These are phyloP conservation scores for Nakazawaea ernobii DNA, from an alignment of 805 yeast species.

Conservation along the genomic window DNA sequence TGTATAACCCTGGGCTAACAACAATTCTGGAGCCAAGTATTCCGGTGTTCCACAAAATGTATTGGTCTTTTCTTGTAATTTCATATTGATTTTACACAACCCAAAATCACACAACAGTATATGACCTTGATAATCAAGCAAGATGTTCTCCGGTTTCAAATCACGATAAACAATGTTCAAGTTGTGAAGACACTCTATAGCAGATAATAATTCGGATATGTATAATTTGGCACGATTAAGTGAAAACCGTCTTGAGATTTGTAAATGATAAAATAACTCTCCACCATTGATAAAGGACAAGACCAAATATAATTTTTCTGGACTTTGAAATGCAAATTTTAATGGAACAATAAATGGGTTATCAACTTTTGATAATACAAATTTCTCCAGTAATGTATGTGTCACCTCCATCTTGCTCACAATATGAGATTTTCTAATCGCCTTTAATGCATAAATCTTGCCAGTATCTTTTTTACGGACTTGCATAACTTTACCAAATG, in stretches of 20 bases:
- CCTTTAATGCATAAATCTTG: constrained; percentile 90
- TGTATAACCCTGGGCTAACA: constrained; percentile 90
- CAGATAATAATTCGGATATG: constrained; percentile 89
- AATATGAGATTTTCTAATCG: constrained; percentile 89
- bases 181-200: constrained; percentile 86
- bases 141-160: constrained; percentile 91
- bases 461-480: constrained; percentile 93
- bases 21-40: constrained; percentile 90
- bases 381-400: constrained; percentile 93
- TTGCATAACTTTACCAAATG: constrained; percentile 98
- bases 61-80: constrained; percentile 73
- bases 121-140: constrained; percentile 94
- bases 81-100: constrained; percentile 92
- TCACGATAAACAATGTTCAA: constrained; percentile 93
- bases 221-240: constrained; percentile 88
- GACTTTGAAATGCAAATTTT: constrained; percentile 94
- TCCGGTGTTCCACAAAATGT: constrained; percentile 99
- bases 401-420: constrained; percentile 92
- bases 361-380: constrained; percentile 86
- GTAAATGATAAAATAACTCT: constrained; percentile 90
- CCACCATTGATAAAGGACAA: constrained; percentile 96
- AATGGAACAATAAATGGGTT: constrained; percentile 96
- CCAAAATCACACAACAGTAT: constrained; percentile 98
- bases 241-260: constrained; percentile 83
- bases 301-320: constrained; percentile 89